Evolutionary conservation across 1,284 basidiomycete genomes (phyloP), one percentile per base, ranked within the genome.

Genomic region (Marasmius fiardii): DNA sequence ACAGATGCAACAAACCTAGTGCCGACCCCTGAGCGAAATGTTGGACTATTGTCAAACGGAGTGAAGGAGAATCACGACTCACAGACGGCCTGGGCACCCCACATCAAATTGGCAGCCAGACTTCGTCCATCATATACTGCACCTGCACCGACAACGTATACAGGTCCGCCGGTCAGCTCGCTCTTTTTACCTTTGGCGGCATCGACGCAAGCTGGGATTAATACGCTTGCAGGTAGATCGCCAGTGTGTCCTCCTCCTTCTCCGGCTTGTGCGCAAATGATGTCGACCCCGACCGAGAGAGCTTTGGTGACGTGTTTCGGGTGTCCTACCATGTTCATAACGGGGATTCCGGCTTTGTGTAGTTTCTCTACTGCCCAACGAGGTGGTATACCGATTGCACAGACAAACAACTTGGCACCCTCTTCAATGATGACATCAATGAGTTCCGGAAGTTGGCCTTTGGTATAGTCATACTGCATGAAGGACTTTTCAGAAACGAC

Each of bases 281-380:
- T 75, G 67, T 95, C 93, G 33, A 89, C 87, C 45, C 93, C 93
- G 34, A 77, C 86, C 7, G 79, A 86, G 39, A 94, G 78, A 10
- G 92, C 92, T 68, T 93, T 92, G 51, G 74, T 62, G 48, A 91
- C 90, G 70, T 95, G 93, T 69, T 92, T 94, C 4, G 90, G 90
- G 68, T 91, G 88, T 16, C 92, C 93, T 61, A 96, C 87, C 92
- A 95, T 95, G 49, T 95, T 95, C 90, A 93, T 92, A 58, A 93
- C 79, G 33, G 84, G 78, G 60, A 95, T 93, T 10, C 89, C 86
- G 7, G 88, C 88, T 61, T 81, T 74, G 75, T 95, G 93, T 34
- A 95, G 76, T 63, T 77, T 82, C 43, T 94, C 90, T 21, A 95
- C 90, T 20, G 80, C 85, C 60, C 81, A 77, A 63, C 81, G 81